A percentile compares a stretch with the other conserved stretches of the same genome.
phyloP scores from a whole-genome alignment of 2,329 filamentous ascomycete genomes.

The Fusarium albosuccineum region DNA sequence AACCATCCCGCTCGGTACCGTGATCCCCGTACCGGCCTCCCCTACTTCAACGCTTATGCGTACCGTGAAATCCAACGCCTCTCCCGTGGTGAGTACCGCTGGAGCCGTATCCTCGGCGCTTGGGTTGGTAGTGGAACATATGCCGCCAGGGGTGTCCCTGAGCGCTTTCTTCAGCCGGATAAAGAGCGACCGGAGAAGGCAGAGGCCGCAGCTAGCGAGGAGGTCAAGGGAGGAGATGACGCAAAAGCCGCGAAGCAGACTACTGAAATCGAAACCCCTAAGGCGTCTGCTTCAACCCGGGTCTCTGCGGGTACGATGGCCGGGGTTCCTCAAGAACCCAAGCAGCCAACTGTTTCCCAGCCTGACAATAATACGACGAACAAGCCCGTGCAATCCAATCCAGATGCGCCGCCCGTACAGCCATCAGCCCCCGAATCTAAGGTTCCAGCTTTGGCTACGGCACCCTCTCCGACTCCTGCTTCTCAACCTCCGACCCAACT shows the following conservation, averaged over 20 bases:
- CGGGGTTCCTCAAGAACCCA: slow-evolving; percentile 14
- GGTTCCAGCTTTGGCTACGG: slow-evolving; percentile 9
- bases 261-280: slow-evolving; percentile 22
- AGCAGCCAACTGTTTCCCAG: slow-evolving; percentile 8
- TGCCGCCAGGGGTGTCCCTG: slow-evolving; percentile 83
- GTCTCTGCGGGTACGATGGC: slow-evolving; percentile 7
- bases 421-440: slow-evolving; percentile 12
- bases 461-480: slow-evolving; percentile 10
- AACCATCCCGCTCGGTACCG: slow-evolving; percentile 84
- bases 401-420: neutral
- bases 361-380: neutral
- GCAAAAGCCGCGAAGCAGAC: slow-evolving; percentile 24
- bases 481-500: slow-evolving; percentile 10
- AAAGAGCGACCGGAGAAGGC: slow-evolving; percentile 44
- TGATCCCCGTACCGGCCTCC: slow-evolving; percentile 86
- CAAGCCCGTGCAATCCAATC: slow-evolving; percentile 17
- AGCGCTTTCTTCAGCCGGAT: slow-evolving; percentile 72
- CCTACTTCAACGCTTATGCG: slow-evolving; percentile 82
- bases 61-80: slow-evolving; percentile 86
- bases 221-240: slow-evolving; percentile 34
- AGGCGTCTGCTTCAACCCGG: slow-evolving; percentile 12
- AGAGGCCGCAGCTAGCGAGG: slow-evolving; percentile 23
- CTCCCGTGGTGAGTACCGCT: slow-evolving; percentile 79
- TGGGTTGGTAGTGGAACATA: slow-evolving; percentile 79
- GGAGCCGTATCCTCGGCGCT: slow-evolving; percentile 83